phyloP scores from a whole-genome alignment of 139 green algal species.

The Cymbomonas tetramitiformis region DNA sequence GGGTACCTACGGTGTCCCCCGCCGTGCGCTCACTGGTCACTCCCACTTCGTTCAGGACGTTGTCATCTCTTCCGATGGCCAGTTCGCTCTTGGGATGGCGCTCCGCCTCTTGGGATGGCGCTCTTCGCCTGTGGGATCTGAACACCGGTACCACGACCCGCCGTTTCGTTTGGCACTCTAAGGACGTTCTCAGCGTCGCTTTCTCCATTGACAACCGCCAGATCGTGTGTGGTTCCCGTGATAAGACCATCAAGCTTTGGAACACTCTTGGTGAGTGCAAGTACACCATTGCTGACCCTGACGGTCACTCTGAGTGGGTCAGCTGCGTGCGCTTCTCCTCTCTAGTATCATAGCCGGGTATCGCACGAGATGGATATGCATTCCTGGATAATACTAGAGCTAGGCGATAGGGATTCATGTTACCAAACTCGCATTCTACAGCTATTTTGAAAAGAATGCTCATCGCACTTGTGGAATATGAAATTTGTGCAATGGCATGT shows the following conservation, averaged over 20 bases:
- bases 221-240: constrained; percentile 91
- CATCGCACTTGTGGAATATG: too few species aligned
- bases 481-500: too few species aligned
- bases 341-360: constrained; percentile 81
- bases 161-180: constrained; percentile 93
- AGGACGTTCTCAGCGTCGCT: constrained; percentile 95
- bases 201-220: constrained; percentile 99
- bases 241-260: constrained; percentile 96
- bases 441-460: too few species aligned
- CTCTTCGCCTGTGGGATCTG: constrained; percentile 96
- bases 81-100: constrained; percentile 97
- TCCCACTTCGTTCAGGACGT: constrained; percentile 94
- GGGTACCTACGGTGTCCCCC: constrained; percentile 62
- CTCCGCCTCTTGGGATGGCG: constrained; percentile 93
- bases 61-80: constrained; percentile 93
- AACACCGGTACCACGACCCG: constrained; percentile 89
- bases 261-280: constrained; percentile 99
- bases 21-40: constrained; percentile 66
- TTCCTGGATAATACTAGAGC: too few species aligned
- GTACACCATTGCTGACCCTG: constrained; percentile 86
- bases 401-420: too few species aligned
- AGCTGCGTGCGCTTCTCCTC: constrained; percentile 96
- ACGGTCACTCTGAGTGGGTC: constrained; percentile 93
- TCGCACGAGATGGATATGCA: too few species aligned
- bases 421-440: too few species aligned